Base-by-base conservation (phyloP, 139 green algal genomes). In the Coelastrella sp. region DNA sequence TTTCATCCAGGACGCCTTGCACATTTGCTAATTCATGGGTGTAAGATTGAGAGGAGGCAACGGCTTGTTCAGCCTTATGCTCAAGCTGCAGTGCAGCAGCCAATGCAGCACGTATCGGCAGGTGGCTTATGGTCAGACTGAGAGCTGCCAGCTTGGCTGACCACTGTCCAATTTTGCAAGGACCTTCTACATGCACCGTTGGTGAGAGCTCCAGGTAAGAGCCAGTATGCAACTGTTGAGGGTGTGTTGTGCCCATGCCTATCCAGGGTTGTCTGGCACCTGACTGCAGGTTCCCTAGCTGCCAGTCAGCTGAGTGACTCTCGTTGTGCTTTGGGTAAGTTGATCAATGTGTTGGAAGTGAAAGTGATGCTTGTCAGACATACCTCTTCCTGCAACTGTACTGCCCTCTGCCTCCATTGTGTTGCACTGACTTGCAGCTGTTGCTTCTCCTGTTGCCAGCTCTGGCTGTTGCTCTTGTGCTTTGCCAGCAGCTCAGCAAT, bases 331-430 rank as follows among this genome's bases (percentile, higher is more conserved):
- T 49, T 49, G 35, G 3, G 1, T 49, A 49, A 49, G 35, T 49
- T 49, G 35, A 49, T 49, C 35, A 49, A 49, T 49, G 35, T 49
- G 35, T 49, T 49, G 35, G 1, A 49, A 49, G 35, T 49, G 35
- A 49, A 49, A 3, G 35, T 49, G 35, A n/a, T n/a, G 35, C 35
- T 49, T 49, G 35, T 49, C 35, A 14, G 17, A 57, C 63, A 15
- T 49, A 88, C 84, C 68, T 88, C 84, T 65, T 88, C n/a, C 68
- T 88, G 84, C 20, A 88, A 57, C 49, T 82, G 11, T 17, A 88
- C 49, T 22, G 84, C 84, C 20, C 81, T 88, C 11, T 68, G 49
- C 49, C 84, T 49, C 84, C 84, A 88, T 35, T 70, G 65, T 22
- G 9, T 24, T 49, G 68, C 14, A 17, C n/a, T 63, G 19, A 81